phyloP scores from a whole-genome alignment of 768 basidiomycete species.

The Rossbeevera mucosa region DNA sequence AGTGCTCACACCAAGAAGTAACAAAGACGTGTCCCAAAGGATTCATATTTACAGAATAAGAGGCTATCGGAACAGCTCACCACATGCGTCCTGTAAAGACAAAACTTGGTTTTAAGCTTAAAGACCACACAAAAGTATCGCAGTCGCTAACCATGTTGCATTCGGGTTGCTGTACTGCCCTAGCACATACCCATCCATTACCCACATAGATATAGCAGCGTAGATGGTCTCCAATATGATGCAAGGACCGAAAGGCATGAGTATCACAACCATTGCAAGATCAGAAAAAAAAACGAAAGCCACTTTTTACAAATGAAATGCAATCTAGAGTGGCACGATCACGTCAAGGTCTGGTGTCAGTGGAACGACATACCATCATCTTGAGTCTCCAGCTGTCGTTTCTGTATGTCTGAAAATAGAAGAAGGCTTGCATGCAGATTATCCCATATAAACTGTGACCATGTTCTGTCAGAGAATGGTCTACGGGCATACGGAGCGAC shows the following conservation, averaged over 20 bases:
- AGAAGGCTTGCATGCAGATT: conserved; percentile 27
- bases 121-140: too few relatives aligned
- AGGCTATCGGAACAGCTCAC: too few relatives aligned
- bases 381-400: conserved; percentile 17
- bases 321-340: conserved; percentile 17
- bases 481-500: neutral
- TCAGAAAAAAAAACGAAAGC: too few relatives aligned
- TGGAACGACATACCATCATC: conserved; percentile 13
- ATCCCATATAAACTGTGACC: conserved; percentile 25
- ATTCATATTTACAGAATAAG: too few relatives aligned
- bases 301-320: conserved; percentile 13
- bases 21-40: too few relatives aligned
- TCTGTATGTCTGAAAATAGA: conserved; percentile 24
- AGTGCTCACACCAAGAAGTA: too few relatives aligned
- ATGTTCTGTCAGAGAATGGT: neutral
- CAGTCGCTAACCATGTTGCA: too few relatives aligned
- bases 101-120: too few relatives aligned
- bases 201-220: conserved; percentile 18
- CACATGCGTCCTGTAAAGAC: too few relatives aligned
- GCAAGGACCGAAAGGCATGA: neutral
- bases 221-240: conserved; percentile 23
- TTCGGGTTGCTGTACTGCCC: conserved; percentile 7
- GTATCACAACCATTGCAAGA: neutral
- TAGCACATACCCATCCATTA: conserved; percentile 24
- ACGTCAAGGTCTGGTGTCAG: neutral